Evolutionary conservation across 768 basidiomycete species (phyloP).

Genomic region (Phylloporus arenicola): DNA sequence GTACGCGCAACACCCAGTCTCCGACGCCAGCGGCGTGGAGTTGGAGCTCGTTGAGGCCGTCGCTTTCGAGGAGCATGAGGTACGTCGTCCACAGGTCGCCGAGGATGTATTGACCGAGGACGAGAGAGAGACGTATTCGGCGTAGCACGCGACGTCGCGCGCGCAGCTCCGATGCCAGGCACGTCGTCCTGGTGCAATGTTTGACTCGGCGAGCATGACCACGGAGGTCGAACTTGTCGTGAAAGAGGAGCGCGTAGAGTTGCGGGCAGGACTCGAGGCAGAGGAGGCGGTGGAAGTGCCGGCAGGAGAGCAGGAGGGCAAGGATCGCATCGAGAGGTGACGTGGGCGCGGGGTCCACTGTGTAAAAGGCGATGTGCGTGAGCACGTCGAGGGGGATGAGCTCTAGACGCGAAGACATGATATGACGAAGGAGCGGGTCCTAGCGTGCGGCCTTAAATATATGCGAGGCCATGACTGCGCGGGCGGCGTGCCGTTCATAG

Average conservation of each 20-base stretch:
- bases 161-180: constrained; percentile 45
- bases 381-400: constrained; percentile 52
- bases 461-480: constrained; percentile 14
- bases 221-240: constrained; percentile 41
- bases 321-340: constrained; percentile 40
- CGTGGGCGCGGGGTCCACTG: constrained; percentile 34
- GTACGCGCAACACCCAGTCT: constrained; percentile 21
- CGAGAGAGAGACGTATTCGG: constrained; percentile 35
- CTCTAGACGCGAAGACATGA: constrained; percentile 45
- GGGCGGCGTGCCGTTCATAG: constrained; percentile 30
- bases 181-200: constrained; percentile 33
- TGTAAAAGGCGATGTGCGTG: constrained; percentile 47
- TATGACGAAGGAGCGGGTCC: constrained; percentile 14
- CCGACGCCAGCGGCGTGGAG: constrained; percentile 39
- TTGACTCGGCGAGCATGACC: constrained; percentile 20
- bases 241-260: constrained; percentile 54
- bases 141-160: constrained; percentile 44
- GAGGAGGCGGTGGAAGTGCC: constrained; percentile 40
- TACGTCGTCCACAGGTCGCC: constrained; percentile 54
- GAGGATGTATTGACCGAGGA: constrained; percentile 27
- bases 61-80: constrained; percentile 58
- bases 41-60: constrained; percentile 42
- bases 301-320: constrained; percentile 42
- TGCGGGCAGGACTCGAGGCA: constrained; percentile 41
- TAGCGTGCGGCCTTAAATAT: constrained; percentile 22